These are phyloP conservation scores for Ascochyta lentis DNA, from an alignment of 2,329 filamentous ascomycete species.

Conservation along the genomic window DNA sequence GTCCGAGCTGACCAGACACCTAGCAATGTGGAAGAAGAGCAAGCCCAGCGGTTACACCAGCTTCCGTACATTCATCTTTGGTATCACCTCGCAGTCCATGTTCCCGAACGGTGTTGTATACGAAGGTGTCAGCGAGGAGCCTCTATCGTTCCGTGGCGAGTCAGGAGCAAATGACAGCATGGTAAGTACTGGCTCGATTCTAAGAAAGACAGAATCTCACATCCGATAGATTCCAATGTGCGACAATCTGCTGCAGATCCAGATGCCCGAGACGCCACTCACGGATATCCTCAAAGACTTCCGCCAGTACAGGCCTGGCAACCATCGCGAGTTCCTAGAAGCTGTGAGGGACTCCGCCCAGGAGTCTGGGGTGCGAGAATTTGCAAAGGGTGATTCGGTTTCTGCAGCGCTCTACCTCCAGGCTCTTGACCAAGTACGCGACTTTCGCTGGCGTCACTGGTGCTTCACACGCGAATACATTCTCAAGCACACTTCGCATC, in stretches of 20 bases:
- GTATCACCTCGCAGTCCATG: slow-evolving; percentile 92
- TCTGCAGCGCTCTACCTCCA: slow-evolving; percentile 56
- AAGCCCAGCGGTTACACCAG: slow-evolving; percentile 83
- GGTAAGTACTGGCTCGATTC: slow-evolving; percentile 49
- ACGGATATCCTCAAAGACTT: slow-evolving; percentile 90
- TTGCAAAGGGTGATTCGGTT: slow-evolving; percentile 68
- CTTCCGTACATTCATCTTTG: slow-evolving; percentile 94
- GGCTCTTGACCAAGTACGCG: slow-evolving; percentile 74
- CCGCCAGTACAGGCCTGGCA: slow-evolving; percentile 84
- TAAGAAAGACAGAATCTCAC: background rate
- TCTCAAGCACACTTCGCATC: slow-evolving; percentile 76
- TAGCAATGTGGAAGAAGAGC: slow-evolving; percentile 88
- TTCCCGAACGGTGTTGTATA: slow-evolving; percentile 92
- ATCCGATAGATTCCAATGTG: slow-evolving; percentile 73
- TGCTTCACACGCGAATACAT: slow-evolving; percentile 87
- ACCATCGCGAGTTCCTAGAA: slow-evolving; percentile 84
- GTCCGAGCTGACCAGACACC: slow-evolving; percentile 9
- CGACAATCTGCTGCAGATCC: slow-evolving; percentile 84
- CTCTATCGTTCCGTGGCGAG: slow-evolving; percentile 86
- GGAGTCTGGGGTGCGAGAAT: slow-evolving; percentile 63
- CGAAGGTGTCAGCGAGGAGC: slow-evolving; percentile 78
- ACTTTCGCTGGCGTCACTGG: slow-evolving; percentile 86
- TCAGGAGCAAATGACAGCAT: slow-evolving; percentile 95
- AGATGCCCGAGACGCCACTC: slow-evolving; percentile 87
- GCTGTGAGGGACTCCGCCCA: slow-evolving; percentile 66